A percentile compares a stretch with the other conserved stretches of the same genome.
phyloP scores from a whole-genome alignment of 164 flowering plant genomes.

The Vitis rotundifolia region DNA sequence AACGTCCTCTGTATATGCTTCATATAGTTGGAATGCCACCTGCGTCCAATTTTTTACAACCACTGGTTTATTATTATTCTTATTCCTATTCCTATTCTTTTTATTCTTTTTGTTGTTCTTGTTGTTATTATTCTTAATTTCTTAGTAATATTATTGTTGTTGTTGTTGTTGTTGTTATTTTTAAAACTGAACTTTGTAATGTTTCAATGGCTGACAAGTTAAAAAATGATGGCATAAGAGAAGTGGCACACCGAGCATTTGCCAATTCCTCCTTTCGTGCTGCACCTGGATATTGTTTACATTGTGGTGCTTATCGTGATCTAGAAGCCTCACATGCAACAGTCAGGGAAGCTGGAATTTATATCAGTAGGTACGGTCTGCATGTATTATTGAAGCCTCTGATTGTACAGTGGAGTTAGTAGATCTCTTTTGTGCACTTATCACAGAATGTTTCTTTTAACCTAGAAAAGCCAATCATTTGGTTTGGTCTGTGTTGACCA shows the following conservation, averaged over 20 bases:
- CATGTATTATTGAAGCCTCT: background rate
- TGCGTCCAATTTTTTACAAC: no score
- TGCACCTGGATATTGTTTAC: slow-evolving; percentile 58
- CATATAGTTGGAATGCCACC: no score
- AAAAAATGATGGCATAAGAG: slow-evolving; percentile 23
- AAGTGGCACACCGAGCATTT: slow-evolving; percentile 39
- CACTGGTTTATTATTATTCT: no score
- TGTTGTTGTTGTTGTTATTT: background rate
- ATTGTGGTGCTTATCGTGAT: slow-evolving; percentile 59
- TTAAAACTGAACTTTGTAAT: slow-evolving; percentile 8
- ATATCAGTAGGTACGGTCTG: slow-evolving; percentile 45
- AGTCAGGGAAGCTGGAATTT: slow-evolving; percentile 33
- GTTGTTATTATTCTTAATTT: no score
- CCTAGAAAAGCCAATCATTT: no score
- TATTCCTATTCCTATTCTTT: no score
- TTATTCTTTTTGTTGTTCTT: no score
- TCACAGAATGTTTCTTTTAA: no score
- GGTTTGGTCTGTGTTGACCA: no score
- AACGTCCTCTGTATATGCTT: no score
- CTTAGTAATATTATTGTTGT: background rate
- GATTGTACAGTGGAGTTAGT: background rate
- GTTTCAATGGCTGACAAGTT: slow-evolving; percentile 32
- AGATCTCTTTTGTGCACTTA: no score
- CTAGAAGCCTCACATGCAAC: slow-evolving; percentile 38
- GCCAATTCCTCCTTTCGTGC: slow-evolving; percentile 15